Conservation (phyloP, 768 basidiomycete genomes). For the Rhizopogon roseolus region DNA sequence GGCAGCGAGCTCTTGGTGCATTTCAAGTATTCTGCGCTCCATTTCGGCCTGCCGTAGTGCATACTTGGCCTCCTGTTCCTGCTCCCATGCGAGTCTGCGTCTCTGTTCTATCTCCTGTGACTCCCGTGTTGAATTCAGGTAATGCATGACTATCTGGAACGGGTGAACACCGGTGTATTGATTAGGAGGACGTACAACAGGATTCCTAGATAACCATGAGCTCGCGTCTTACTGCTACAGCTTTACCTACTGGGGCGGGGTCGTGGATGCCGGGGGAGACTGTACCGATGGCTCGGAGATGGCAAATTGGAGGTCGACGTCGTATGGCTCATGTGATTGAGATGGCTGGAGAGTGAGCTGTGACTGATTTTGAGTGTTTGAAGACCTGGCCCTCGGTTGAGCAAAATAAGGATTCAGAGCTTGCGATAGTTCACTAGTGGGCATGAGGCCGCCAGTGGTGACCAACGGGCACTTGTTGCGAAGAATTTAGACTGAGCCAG, state of each 20-base stretch:
- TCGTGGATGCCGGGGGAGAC: constrained; percentile 23
- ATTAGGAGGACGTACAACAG: constrained; percentile 17
- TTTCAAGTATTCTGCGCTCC: constrained; percentile 49
- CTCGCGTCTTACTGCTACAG: not conserved
- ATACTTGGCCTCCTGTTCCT: constrained; percentile 60
- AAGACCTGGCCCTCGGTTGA: constrained; percentile 33
- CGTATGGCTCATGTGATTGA: constrained; percentile 46
- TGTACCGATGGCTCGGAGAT: constrained; percentile 38
- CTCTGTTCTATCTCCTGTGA: constrained; percentile 57
- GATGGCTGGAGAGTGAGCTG: constrained; percentile 24
- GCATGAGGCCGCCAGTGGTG: constrained; percentile 32
- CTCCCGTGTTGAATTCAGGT: constrained; percentile 51
- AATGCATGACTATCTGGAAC: constrained; percentile 58
- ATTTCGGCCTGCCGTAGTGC: constrained; percentile 52
- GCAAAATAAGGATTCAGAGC: constrained; percentile 69
- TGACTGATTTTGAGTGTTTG: constrained; percentile 15
- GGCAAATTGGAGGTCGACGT: constrained; percentile 63
- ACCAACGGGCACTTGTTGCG: too few relatives aligned
- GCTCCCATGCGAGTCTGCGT: constrained; percentile 63
- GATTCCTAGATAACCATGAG: constrained; percentile 6
- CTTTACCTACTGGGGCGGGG: constrained; percentile 33
- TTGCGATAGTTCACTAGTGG: constrained; percentile 71
- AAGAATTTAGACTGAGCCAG: too few relatives aligned
- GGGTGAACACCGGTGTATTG: constrained; percentile 36
- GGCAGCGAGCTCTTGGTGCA: constrained; percentile 48